A percentile compares a stretch with the other conserved stretches of the same genome.
Conservation (phyloP, 169 alveolate species). For the Sarcocystis neurona region DNA sequence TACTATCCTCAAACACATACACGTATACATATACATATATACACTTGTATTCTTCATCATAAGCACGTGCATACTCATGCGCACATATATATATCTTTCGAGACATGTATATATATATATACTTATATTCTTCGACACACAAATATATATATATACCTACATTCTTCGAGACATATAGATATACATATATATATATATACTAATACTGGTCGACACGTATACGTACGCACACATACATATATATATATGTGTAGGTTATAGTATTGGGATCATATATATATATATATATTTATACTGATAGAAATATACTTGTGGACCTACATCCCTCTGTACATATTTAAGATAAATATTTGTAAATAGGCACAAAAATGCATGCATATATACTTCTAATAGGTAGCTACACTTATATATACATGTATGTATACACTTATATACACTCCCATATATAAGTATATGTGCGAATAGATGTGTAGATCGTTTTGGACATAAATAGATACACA, state of each 20-base stretch:
- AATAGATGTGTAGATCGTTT: background rate
- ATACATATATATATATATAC: background rate
- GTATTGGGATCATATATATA: too few relatives aligned
- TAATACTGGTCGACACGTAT: background rate
- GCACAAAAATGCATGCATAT: too few relatives aligned
- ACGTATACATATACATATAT: background rate
- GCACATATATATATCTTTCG: conserved; percentile 1
- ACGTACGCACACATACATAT: background rate
- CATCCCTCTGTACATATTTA: background rate
- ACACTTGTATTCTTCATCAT: background rate
- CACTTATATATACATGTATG: background rate
- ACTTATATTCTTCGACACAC: too few relatives aligned
- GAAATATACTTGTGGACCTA: too few relatives aligned
- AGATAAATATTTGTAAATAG: background rate
- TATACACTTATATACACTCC: background rate
- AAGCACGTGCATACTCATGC: background rate
- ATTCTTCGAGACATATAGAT: background rate
- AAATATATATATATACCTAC: too few relatives aligned
- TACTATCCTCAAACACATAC: background rate
- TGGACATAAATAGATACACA: background rate
- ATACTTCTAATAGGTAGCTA: background rate
- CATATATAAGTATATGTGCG: background rate
- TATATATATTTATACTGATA: too few relatives aligned
- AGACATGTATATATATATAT: too few relatives aligned
- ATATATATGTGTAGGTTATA: too few relatives aligned